phyloP scores from a whole-genome alignment of 2,329 filamentous ascomycete species.

The Podosphaera fusca region DNA sequence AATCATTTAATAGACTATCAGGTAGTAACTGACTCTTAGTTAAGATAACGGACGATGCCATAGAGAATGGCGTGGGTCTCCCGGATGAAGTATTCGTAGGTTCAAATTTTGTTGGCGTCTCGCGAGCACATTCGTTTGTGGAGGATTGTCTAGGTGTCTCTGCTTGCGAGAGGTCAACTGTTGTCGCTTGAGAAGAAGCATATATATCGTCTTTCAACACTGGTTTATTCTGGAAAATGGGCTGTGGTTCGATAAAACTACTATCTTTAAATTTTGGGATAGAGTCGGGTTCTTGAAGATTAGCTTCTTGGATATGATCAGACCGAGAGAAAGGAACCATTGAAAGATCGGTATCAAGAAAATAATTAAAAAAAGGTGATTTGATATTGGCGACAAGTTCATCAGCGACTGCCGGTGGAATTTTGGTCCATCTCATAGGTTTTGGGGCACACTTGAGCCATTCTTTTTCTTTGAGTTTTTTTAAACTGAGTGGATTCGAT shows the following conservation, averaged over 20 bases:
- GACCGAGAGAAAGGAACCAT: slow-evolving; percentile 5
- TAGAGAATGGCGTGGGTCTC: slow-evolving; percentile 8
- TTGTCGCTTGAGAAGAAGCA: slow-evolving; percentile 14
- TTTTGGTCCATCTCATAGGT: slow-evolving; percentile 28
- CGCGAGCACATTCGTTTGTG: slow-evolving; percentile 9
- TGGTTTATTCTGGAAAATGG: background rate
- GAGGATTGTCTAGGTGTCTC: slow-evolving; percentile 5
- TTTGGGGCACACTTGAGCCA: slow-evolving; percentile 23
- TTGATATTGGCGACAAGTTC: slow-evolving; percentile 34
- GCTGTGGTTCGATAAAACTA: background rate
- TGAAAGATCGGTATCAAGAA: background rate
- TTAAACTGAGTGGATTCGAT: slow-evolving; percentile 31
- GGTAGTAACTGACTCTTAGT: slow-evolving; percentile 30
- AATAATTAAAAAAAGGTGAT: slow-evolving; percentile 23
- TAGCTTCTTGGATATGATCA: slow-evolving; percentile 14
- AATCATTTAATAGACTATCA: slow-evolving; percentile 22
- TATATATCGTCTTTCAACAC: no score
- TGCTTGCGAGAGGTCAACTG: slow-evolving; percentile 13
- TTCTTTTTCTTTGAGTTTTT: slow-evolving; percentile 28
- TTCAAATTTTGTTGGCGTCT: slow-evolving; percentile 11
- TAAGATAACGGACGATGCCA: slow-evolving; percentile 19
- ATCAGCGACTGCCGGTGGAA: slow-evolving; percentile 33
- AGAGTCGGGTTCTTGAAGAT: slow-evolving; percentile 6
- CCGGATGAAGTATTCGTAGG: slow-evolving; percentile 8
- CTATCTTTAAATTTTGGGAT: slow-evolving; percentile 8